These are phyloP conservation scores for Fusarium sp. DNA, from an alignment of 2,329 filamentous ascomycete genomes.

Conservation along the genomic window DNA sequence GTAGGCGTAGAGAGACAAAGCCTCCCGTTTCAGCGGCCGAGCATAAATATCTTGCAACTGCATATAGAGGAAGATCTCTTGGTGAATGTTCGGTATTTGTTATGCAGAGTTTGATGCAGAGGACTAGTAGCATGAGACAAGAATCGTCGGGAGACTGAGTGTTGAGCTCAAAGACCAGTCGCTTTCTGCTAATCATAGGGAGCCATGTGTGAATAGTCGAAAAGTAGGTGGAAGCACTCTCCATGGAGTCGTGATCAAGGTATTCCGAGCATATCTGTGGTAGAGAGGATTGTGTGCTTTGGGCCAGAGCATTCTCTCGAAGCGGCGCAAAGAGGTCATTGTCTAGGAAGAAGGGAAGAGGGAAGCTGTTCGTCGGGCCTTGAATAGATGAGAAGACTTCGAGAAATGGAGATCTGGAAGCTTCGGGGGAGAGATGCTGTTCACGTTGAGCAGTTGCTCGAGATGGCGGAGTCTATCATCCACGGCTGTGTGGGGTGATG, in stretches of 20 bases:
- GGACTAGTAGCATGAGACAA: slow-evolving; percentile 21
- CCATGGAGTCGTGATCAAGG: neutral
- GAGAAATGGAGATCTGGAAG: neutral
- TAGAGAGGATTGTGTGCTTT: neutral
- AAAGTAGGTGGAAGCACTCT: slow-evolving; percentile 18
- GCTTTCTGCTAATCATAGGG: slow-evolving; percentile 33
- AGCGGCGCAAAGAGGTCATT: slow-evolving; percentile 14
- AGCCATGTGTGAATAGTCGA: slow-evolving; percentile 27
- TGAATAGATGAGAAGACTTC: neutral
- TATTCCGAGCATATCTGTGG: neutral
- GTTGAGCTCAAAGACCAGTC: slow-evolving; percentile 7
- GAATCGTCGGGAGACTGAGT: neutral
- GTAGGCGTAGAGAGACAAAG: slow-evolving; percentile 25
- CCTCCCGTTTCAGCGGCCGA: slow-evolving; percentile 19
- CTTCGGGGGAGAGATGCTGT: neutral
- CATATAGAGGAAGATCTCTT: slow-evolving; percentile 14
- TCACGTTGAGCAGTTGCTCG: neutral
- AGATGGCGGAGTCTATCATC: neutral
- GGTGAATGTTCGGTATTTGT: neutral
- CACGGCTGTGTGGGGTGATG: neutral
- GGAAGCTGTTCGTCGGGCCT: slow-evolving; percentile 3
- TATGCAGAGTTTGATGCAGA: slow-evolving; percentile 35
- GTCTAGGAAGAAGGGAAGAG: slow-evolving; percentile 30
- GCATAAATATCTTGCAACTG: slow-evolving; percentile 13
- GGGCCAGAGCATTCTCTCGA: neutral